Conservation (phyloP, 2,329 filamentous ascomycete genomes). For the Alternaria viburni region DNA sequence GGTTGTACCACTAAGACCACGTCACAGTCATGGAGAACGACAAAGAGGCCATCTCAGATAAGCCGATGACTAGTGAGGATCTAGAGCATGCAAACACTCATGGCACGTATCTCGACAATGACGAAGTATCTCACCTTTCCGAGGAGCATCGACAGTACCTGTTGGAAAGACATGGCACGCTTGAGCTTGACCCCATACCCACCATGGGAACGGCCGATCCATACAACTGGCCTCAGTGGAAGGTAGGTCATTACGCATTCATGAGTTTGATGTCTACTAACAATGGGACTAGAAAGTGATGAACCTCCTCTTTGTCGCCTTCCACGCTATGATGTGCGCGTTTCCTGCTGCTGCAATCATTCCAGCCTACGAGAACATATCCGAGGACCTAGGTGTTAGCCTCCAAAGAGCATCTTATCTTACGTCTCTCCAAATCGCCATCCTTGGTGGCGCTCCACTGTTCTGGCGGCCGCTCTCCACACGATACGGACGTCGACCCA, state of each 20-base stretch:
- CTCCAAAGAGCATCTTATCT: slow-evolving; percentile 61
- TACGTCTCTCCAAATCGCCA: slow-evolving; percentile 62
- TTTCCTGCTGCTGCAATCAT: slow-evolving; percentile 63
- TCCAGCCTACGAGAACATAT: slow-evolving; percentile 61
- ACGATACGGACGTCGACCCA: slow-evolving; percentile 60
- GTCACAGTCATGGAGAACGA: slow-evolving; percentile 8
- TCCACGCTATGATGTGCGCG: slow-evolving; percentile 64
- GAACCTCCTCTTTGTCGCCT: slow-evolving; percentile 62
- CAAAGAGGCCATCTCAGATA: slow-evolving; percentile 8
- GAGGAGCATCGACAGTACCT: slow-evolving; percentile 59
- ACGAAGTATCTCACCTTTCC: slow-evolving; percentile 45
- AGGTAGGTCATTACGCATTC: slow-evolving; percentile 40
- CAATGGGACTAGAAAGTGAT: slow-evolving; percentile 52
- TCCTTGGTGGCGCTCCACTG: slow-evolving; percentile 61
- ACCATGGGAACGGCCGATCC: slow-evolving; percentile 59
- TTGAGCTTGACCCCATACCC: slow-evolving; percentile 62
- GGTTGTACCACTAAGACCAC: background rate
- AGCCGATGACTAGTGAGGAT: slow-evolving; percentile 20
- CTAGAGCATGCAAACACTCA: slow-evolving; percentile 36
- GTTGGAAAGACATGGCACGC: slow-evolving; percentile 59
- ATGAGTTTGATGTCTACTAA: background rate
- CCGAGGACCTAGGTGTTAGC: slow-evolving; percentile 56
- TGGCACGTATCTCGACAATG: slow-evolving; percentile 35
- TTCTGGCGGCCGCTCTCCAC: slow-evolving; percentile 64
- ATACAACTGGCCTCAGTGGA: slow-evolving; percentile 63